Evolutionary conservation across 1,139 yeast species (phyloP).

Genomic region (Ogataea hybrid): DNA sequence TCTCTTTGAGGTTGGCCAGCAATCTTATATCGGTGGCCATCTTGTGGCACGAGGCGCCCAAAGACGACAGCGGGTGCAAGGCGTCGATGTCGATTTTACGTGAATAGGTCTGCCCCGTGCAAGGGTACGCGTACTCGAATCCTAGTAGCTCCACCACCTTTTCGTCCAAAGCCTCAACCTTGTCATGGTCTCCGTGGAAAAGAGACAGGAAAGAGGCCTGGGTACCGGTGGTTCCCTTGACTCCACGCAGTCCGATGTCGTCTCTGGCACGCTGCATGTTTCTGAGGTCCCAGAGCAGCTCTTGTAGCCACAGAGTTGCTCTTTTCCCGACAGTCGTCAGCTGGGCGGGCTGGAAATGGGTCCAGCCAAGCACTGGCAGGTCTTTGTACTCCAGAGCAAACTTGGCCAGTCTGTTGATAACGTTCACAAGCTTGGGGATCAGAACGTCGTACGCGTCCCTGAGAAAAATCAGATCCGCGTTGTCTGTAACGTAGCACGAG

Average conservation of each 20-base stretch:
- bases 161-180: constrained; percentile 88
- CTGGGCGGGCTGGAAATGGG: constrained; percentile 99
- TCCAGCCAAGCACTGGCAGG: constrained; percentile 97
- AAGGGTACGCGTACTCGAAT: constrained; percentile 92
- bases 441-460: constrained; percentile 93
- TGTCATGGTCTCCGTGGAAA: constrained; percentile 95
- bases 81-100: constrained; percentile 97
- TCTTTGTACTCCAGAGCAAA: constrained; percentile 93
- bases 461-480: constrained; percentile 93
- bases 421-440: constrained; percentile 94
- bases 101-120: constrained; percentile 97
- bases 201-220: constrained; percentile 94
- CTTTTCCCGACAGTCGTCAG: constrained; percentile 98
- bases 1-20: constrained; percentile 93
- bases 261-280: constrained; percentile 95
- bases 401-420: constrained; percentile 81
- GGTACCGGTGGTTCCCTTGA: constrained; percentile 99
- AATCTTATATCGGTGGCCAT: constrained; percentile 96
- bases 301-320: constrained; percentile 97
- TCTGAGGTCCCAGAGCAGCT: constrained; percentile 95
- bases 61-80: constrained; percentile 86
- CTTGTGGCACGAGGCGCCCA: constrained; percentile 97
- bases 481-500: constrained; percentile 95
- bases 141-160: constrained; percentile 92
- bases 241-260: constrained; percentile 96